Conservation (phyloP, 495 filamentous ascomycete genomes). For the Ascobolus immersus region DNA sequence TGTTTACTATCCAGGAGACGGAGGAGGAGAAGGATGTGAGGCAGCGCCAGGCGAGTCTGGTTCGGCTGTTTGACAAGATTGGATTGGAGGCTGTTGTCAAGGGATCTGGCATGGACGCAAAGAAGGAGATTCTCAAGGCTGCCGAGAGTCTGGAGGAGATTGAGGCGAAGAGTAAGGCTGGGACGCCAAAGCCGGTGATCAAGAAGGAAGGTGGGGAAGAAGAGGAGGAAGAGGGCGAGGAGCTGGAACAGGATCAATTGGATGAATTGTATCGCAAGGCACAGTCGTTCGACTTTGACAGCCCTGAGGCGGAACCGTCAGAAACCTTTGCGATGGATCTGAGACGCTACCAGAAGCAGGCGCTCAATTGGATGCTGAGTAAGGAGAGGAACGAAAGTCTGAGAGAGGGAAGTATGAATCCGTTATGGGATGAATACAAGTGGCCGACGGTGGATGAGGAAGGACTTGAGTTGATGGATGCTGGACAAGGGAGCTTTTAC, state of each 20-base stretch:
- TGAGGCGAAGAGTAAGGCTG: slow-evolving; percentile 25
- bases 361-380: slow-evolving; percentile 78
- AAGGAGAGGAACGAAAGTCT: slow-evolving; percentile 48
- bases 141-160: not conserved
- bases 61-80: slow-evolving; percentile 73
- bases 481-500: slow-evolving; percentile 50
- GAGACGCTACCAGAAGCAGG: slow-evolving; percentile 85
- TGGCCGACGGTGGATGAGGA: slow-evolving; percentile 81
- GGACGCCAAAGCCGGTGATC: slow-evolving; percentile 70
- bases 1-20: slow-evolving; percentile 56
- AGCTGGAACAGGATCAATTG: slow-evolving; percentile 85
- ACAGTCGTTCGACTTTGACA: slow-evolving; percentile 86
- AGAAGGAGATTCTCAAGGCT: slow-evolving; percentile 28
- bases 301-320: slow-evolving; percentile 59
- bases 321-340: slow-evolving; percentile 58
- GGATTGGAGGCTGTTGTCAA: slow-evolving; percentile 56
- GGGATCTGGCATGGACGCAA: slow-evolving; percentile 63
- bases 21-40: slow-evolving; percentile 61
- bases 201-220: slow-evolving; percentile 43
- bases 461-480: slow-evolving; percentile 44
- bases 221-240: slow-evolving; percentile 43
- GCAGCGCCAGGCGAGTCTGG: slow-evolving; percentile 63
- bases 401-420: slow-evolving; percentile 68
- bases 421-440: slow-evolving; percentile 81
- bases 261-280: slow-evolving; percentile 78